A percentile compares a stretch with the other conserved stretches of the same genome.
phyloP scores from a whole-genome alignment of 495 filamentous ascomycete species.

The Neurospora sp. region DNA sequence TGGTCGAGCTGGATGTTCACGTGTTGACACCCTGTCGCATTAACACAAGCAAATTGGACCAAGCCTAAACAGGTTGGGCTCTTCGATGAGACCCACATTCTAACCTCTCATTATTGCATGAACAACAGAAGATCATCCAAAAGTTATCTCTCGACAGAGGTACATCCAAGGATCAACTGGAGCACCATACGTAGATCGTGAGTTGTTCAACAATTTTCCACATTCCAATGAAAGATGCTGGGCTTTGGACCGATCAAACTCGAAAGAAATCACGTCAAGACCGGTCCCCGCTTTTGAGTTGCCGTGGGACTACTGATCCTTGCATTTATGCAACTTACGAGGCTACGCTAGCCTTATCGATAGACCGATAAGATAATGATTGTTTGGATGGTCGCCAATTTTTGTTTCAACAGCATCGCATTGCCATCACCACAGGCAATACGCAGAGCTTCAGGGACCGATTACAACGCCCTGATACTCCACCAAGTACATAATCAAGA shows the following conservation, averaged over 20 bases:
- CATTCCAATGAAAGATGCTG: not conserved
- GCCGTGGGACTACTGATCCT: not conserved
- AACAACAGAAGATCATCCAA: not conserved
- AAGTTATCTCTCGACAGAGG: not conserved
- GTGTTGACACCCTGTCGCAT: not conserved
- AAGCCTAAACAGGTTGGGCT: not conserved
- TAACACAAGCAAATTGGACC: not conserved
- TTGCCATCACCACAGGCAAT: not conserved
- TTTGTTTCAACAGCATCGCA: not conserved
- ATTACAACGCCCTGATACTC: not conserved
- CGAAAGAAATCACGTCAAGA: not conserved
- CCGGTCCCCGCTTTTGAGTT: not conserved
- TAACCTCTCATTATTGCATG: not conserved
- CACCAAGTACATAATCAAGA: constrained; percentile 1
- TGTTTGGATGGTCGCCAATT: not conserved
- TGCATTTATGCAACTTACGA: not conserved
- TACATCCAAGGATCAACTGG: no score
- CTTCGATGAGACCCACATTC: not conserved
- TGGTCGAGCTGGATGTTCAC: not conserved
- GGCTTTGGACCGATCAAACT: not conserved
- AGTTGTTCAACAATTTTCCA: not conserved
- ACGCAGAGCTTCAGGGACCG: not conserved
- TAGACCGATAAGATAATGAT: constrained; percentile 10
- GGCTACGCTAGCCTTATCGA: constrained; percentile 5
- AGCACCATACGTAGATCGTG: not conserved